A percentile compares a stretch with the other conserved stretches of the same genome.
phyloP scores from a whole-genome alignment of 225 moss, liverwort and hornwort species.

The Marchantia paleacea region DNA sequence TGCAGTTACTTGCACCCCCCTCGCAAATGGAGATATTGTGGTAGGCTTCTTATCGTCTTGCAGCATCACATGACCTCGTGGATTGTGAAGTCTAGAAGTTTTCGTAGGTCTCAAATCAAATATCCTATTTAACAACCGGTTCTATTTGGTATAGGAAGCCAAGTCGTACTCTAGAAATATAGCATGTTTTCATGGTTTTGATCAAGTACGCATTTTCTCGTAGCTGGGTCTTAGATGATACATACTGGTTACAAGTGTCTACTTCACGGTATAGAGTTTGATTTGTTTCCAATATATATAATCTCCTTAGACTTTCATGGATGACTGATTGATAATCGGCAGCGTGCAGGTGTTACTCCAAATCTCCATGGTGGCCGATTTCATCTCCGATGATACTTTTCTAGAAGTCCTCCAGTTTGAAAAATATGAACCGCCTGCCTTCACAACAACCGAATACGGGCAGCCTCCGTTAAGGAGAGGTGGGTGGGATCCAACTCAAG shows the following conservation, averaged over 20 bases:
- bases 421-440: slow-evolving; percentile 58
- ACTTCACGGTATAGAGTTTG: not conserved
- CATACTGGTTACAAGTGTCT: not conserved
- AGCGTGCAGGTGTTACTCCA: slow-evolving; percentile 96
- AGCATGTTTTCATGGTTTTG: no score
- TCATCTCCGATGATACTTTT: slow-evolving; percentile 58
- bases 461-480: slow-evolving; percentile 38
- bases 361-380: slow-evolving; percentile 81
- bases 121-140: not conserved
- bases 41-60: slow-evolving; percentile 43
- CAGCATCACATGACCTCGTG: not conserved
- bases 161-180: no score
- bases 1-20: slow-evolving; percentile 74
- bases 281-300: not conserved
- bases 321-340: slow-evolving; percentile 73
- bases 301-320: slow-evolving; percentile 12
- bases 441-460: slow-evolving; percentile 35
- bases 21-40: slow-evolving; percentile 89
- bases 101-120: not conserved
- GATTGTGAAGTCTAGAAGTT: not conserved
- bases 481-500: slow-evolving; percentile 62
- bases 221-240: not conserved
- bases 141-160: not conserved
- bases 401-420: slow-evolving; percentile 96
- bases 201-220: not conserved